Evolutionary conservation across 805 yeast species (phyloP).

Genomic region (Kluyveromyces siamensis): DNA sequence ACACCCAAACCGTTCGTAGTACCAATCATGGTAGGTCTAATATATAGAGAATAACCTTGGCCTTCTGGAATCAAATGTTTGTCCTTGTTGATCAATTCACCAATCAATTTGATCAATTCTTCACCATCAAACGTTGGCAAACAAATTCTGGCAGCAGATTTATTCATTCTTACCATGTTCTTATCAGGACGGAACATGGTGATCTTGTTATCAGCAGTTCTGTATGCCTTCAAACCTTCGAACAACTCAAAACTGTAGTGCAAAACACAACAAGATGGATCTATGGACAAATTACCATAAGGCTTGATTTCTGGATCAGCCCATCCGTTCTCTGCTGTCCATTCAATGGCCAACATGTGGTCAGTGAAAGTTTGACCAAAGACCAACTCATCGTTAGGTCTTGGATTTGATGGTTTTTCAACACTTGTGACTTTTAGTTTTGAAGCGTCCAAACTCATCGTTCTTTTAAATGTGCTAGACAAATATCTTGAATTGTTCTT

Average conservation of each 20-base stretch:
- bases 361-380: conserved; percentile 74
- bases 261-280: conserved; percentile 85
- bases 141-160: conserved; percentile 80
- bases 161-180: conserved; percentile 88
- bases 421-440: conserved; percentile 42
- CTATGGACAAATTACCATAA: conserved; percentile 63
- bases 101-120: conserved; percentile 66
- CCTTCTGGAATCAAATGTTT: conserved; percentile 73
- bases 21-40: conserved; percentile 94
- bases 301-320: conserved; percentile 81
- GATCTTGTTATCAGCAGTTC: conserved; percentile 49
- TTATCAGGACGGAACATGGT: conserved; percentile 85
- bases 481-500: not conserved
- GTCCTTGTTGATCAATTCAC: conserved; percentile 68
- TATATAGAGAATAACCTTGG: conserved; percentile 82
- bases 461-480: conserved; percentile 2
- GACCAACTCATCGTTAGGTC: conserved; percentile 53
- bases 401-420: conserved; percentile 41
- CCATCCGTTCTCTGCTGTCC: conserved; percentile 80
- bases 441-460: conserved; percentile 39
- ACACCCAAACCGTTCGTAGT: conserved; percentile 87
- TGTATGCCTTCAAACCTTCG: conserved; percentile 93
- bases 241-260: conserved; percentile 93
- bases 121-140: conserved; percentile 79
- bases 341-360: conserved; percentile 83